phyloP scores from a whole-genome alignment of 2,329 filamentous ascomycete species.

The Fusarium concolor region DNA sequence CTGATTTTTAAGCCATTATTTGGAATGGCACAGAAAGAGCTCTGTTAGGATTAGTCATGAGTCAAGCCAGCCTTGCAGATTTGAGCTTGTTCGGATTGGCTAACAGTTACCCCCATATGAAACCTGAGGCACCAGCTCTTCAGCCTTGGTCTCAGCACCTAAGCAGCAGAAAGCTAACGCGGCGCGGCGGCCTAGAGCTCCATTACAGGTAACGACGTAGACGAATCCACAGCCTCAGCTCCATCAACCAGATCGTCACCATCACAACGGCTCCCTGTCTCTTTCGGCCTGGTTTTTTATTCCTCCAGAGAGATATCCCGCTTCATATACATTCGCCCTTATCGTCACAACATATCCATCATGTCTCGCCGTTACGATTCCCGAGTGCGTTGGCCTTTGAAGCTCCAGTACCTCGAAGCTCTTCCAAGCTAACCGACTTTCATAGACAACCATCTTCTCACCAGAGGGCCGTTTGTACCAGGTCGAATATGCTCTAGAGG shows the following conservation, averaged over 20 bases:
- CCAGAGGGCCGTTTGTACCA: constrained; percentile 98
- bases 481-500: constrained; percentile 98
- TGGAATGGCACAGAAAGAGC: too few relatives aligned
- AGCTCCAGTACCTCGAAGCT: constrained; percentile 33
- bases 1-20: constrained; percentile 26
- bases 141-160: constrained; percentile 31
- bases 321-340: background rate
- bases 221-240: constrained; percentile 40
- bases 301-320: background rate
- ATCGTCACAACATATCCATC: constrained; percentile 49
- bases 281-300: constrained; percentile 11
- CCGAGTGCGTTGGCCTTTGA: constrained; percentile 72
- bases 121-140: constrained; percentile 43
- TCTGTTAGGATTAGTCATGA: constrained; percentile 1
- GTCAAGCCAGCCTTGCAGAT: constrained; percentile 23
- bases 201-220: constrained; percentile 41
- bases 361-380: constrained; percentile 99
- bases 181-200: constrained; percentile 59
- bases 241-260: constrained; percentile 37
- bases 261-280: constrained; percentile 32
- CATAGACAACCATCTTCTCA: constrained; percentile 99
- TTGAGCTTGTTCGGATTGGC: background rate
- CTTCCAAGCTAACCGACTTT: constrained; percentile 39
- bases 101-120: background rate
- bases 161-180: constrained; percentile 50